phyloP scores from a whole-genome alignment of 75 land plant species.

The Gnetum montanum region DNA sequence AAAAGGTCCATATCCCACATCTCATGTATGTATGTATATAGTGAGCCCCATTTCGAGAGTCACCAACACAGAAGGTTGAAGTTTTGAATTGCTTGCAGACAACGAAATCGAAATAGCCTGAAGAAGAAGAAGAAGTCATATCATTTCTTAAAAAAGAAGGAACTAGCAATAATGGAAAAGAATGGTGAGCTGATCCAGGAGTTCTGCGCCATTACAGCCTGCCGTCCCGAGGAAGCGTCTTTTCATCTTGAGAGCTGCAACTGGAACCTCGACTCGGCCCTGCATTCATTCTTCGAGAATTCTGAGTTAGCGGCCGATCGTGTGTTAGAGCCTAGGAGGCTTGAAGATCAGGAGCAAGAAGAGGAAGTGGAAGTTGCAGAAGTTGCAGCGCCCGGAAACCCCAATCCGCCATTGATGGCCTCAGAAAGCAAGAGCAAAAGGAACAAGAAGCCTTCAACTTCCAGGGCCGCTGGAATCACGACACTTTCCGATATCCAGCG shows the following conservation, averaged over 20 bases:
- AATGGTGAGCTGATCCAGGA: constrained; percentile 17
- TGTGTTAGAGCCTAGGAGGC: background rate
- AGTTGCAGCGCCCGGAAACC: background rate
- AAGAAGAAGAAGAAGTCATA: too few species aligned
- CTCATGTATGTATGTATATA: too few species aligned
- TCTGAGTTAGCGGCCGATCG: background rate
- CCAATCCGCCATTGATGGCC: background rate
- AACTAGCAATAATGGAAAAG: too few species aligned
- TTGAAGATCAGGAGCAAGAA: background rate
- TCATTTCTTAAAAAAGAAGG: too few species aligned
- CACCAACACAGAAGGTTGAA: too few species aligned
- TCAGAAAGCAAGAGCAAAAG: constrained; percentile 20
- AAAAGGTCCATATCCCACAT: too few species aligned
- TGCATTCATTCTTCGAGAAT: constrained; percentile 51
- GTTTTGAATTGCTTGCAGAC: too few species aligned
- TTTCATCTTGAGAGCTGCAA: constrained; percentile 57
- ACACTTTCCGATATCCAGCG: constrained; percentile 76
- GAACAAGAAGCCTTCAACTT: constrained; percentile 9
- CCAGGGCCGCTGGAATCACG: constrained; percentile 39
- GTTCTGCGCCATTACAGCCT: constrained; percentile 46
- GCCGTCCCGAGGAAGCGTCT: constrained; percentile 36
- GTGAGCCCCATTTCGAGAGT: too few species aligned
- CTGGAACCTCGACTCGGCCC: constrained; percentile 59
- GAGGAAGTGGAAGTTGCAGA: background rate
- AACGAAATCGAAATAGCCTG: too few species aligned